Evolutionary conservation across 768 basidiomycete species (phyloP).

Genomic region (Suillus spraguei): DNA sequence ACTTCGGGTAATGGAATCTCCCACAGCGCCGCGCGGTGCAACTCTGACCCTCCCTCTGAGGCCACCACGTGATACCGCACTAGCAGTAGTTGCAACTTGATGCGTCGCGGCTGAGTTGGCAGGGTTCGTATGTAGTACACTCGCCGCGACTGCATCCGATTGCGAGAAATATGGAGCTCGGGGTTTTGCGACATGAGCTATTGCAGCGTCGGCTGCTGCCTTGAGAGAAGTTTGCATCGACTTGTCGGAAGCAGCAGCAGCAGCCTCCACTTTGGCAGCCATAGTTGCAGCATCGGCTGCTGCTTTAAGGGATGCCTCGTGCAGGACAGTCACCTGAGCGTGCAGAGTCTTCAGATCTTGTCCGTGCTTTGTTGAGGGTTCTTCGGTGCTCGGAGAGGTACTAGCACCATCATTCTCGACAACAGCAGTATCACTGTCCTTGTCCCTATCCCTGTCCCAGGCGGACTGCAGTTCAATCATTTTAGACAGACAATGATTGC

Average conservation of each 20-base stretch:
- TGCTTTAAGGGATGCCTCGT: slow-evolving; percentile 53
- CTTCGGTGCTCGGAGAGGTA: slow-evolving; percentile 33
- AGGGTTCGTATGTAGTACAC: too few species aligned
- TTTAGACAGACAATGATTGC: neutral
- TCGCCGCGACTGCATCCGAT: too few species aligned
- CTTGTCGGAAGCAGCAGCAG: slow-evolving; percentile 30
- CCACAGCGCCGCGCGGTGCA: slow-evolving; percentile 34
- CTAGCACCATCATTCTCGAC: slow-evolving; percentile 44
- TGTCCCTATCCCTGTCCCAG: slow-evolving; percentile 23
- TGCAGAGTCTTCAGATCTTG: slow-evolving; percentile 62
- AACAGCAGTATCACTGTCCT: slow-evolving; percentile 49
- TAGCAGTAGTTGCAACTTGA: neutral
- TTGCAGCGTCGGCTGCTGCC: neutral
- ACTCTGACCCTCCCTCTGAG: slow-evolving; percentile 13
- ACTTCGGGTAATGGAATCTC: slow-evolving; percentile 32
- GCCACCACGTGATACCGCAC: slow-evolving; percentile 27
- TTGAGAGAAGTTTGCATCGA: slow-evolving; percentile 46
- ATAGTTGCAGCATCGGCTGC: slow-evolving; percentile 51
- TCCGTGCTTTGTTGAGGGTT: slow-evolving; percentile 51
- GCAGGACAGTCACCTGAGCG: slow-evolving; percentile 50
- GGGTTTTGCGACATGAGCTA: too few species aligned
- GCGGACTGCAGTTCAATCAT: slow-evolving; percentile 42
- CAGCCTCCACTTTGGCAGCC: slow-evolving; percentile 37
- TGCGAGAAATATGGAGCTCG: too few species aligned
- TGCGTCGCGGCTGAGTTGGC: slow-evolving; percentile 14